Conservation (phyloP, 2,329 filamentous ascomycete species). For the Sclerotinia minor region DNA sequence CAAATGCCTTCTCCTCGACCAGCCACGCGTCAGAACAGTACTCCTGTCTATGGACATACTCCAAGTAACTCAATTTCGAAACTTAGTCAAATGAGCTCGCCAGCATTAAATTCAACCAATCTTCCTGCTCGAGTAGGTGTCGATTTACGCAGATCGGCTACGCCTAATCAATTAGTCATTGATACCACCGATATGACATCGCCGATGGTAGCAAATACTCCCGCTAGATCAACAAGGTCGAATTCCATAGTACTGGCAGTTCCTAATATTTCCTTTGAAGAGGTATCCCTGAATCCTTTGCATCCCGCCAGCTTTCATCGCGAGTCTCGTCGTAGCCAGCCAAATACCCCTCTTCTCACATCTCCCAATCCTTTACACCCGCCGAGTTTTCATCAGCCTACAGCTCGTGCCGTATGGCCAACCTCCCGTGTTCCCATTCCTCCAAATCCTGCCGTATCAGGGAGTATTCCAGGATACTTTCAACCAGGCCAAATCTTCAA, state of each 20-base stretch:
- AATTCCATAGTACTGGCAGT: background rate
- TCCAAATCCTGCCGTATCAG: constrained; percentile 1
- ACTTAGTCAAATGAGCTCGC: background rate
- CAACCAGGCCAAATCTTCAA: background rate
- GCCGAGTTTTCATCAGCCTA: constrained; percentile 8
- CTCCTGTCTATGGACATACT: background rate
- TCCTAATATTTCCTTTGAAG: too few relatives aligned
- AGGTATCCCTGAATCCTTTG: background rate
- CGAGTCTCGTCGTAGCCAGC: background rate
- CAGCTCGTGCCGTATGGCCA: constrained; percentile 2
- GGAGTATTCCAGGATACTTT: background rate
- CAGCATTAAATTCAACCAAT: background rate
- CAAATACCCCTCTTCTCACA: background rate
- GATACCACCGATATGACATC: background rate
- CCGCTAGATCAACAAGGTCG: background rate
- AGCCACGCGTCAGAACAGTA: background rate
- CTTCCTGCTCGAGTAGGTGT: background rate
- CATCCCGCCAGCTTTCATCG: background rate
- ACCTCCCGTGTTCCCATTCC: constrained; percentile 4
- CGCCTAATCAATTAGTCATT: background rate
- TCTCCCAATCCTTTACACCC: background rate
- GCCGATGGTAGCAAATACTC: background rate
- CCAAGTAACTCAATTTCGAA: background rate
- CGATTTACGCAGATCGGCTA: background rate
- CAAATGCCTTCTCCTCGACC: background rate